Conservation (phyloP, 2,329 filamentous ascomycete genomes). For the Pseudocercospora ulei region DNA sequence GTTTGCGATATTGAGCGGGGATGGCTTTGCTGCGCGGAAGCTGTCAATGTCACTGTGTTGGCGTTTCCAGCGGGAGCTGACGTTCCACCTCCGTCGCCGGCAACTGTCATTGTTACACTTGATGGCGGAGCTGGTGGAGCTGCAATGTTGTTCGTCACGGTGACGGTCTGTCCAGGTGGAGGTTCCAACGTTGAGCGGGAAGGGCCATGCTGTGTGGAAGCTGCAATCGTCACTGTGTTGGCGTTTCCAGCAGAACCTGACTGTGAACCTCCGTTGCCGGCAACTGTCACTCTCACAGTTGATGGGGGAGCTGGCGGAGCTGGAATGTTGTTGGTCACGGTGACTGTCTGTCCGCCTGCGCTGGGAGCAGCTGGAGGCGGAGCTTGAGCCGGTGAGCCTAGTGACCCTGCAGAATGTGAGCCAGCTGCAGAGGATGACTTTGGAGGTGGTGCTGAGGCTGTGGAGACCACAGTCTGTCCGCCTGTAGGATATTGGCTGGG, state of each 20-base stretch:
- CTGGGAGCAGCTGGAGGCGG: background rate
- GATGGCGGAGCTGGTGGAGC: constrained; percentile 6
- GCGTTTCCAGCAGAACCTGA: constrained; percentile 1
- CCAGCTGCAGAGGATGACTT: constrained; percentile 4
- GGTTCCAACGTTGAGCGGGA: constrained; percentile 1
- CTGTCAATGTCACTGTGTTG: background rate
- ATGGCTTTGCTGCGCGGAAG: background rate
- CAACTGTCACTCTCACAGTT: constrained; percentile 3
- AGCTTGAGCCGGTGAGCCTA: constrained; percentile 5
- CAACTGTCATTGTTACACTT: constrained; percentile 4
- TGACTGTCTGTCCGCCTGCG: constrained; percentile 11
- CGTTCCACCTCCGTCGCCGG: background rate
- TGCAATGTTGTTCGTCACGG: constrained; percentile 9
- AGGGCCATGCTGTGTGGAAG: background rate
- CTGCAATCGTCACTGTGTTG: background rate
- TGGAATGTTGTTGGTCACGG: constrained; percentile 9
- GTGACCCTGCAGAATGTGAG: constrained; percentile 11
- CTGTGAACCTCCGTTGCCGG: background rate
- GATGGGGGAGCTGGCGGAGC: constrained; percentile 6
- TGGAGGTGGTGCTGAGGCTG: background rate
- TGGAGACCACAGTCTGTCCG: background rate
- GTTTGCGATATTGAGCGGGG: background rate
- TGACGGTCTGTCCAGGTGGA: constrained; percentile 12
- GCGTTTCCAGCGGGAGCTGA: constrained; percentile 1
- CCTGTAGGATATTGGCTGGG: background rate